Evolutionary conservation across 768 basidiomycete genomes (phyloP), one percentile per base, ranked within the genome.

Genomic region (Boletus vinaceobasis): DNA sequence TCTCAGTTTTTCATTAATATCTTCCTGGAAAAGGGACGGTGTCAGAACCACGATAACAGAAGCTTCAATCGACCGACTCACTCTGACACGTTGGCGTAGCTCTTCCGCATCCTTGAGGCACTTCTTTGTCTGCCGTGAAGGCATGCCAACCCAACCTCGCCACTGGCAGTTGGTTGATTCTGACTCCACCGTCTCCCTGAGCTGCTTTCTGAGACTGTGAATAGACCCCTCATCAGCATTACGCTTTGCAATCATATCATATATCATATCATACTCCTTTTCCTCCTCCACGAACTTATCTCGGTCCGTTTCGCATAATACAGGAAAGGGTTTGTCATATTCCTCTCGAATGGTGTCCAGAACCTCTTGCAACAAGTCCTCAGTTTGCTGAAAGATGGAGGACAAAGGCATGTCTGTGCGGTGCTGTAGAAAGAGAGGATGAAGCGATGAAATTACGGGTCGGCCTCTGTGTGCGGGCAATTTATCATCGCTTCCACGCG

Each of bases 401-500:
- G 55, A 50, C 19, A 48, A 57, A 9, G 27, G 26, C 59, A 63
- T 65, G 21, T 56, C 23, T 14, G 21, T 1, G 21, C 23, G 14
- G 10, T 26, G 4, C 5, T 36, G 45, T 35, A 21, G 27, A 15
- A n/a, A 21, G 5, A 26, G 19, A 5, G 10, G 39, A 33, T 26
- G 9, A 35, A 17, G 36, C 0, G 35, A n/a, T 2, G 32, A 8
- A 10, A 21, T 2, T 19, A 4, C 6, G 14, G 4, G 33, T 6
- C 14, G 0, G 26, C 15, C 31, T 1, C 19, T 2, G 8, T 2
- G 26, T 19, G 21, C 14, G 26, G 35, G 35, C 13, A 52, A 59
- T 62, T 65, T 65, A 65, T 59, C 31, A 15, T 47, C 23, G 32
- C 38, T 46, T 42, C 45, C 32, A 43, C 11, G 48, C 15, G 39